Conservation (phyloP, 2,329 filamentous ascomycete species). For the Plectosphaerella cucumerina region DNA sequence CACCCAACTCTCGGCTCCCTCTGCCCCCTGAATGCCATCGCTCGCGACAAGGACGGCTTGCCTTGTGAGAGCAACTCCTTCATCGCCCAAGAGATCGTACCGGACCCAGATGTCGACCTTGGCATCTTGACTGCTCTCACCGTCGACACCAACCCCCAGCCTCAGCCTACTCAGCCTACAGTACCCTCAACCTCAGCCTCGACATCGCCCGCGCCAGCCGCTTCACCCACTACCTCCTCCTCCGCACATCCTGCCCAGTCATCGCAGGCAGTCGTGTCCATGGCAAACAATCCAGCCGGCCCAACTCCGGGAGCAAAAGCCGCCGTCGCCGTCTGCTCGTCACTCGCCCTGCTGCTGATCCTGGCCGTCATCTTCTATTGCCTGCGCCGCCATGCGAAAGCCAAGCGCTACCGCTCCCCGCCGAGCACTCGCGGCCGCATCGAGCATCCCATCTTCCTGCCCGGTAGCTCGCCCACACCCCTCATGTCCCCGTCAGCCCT, state of each 20-base stretch:
- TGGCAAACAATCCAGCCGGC: too few species aligned
- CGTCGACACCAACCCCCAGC: conserved; percentile 1
- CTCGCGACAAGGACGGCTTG: not conserved
- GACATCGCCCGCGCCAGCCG: not conserved
- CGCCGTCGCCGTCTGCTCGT: conserved; percentile 38
- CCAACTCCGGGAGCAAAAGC: conserved; percentile 30
- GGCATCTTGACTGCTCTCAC: not conserved
- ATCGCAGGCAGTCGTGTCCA: too few species aligned
- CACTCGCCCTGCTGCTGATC: conserved; percentile 32
- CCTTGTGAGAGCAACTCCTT: conserved; percentile 4
- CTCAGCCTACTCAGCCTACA: too few species aligned
- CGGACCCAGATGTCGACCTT: not conserved
- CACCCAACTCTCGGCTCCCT: conserved; percentile 23
- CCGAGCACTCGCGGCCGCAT: conserved; percentile 11
- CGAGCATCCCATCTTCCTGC: conserved; percentile 13
- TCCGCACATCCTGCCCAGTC: too few species aligned
- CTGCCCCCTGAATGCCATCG: conserved; percentile 16
- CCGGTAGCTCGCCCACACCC: conserved; percentile 33
- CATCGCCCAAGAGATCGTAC: not conserved
- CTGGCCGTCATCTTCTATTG: conserved; percentile 31
- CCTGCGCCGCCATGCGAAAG: conserved; percentile 22
- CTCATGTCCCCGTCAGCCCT: conserved; percentile 34
- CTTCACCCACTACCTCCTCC: too few species aligned
- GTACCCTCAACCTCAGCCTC: not conserved
- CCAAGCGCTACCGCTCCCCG: not conserved